Evolutionary conservation across 2,329 filamentous ascomycete genomes (phyloP), one percentile per base, ranked within the genome.

Genomic region (Aspergillus glaucus): DNA sequence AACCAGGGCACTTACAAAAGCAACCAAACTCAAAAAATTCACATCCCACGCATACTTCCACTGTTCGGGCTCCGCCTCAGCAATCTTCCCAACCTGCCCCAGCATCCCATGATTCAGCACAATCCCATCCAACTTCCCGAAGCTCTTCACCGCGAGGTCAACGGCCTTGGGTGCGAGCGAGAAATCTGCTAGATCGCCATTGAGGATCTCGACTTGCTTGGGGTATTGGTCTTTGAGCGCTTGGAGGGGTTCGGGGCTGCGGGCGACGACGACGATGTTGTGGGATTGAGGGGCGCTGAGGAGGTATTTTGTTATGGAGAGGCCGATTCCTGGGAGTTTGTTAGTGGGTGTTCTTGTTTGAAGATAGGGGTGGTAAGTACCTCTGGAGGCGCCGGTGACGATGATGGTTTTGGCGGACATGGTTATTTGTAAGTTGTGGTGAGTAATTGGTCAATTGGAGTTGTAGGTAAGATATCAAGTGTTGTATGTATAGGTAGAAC

Each of bases 71-170:
- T 80, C 79, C 14, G 79, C 77, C 48, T 92, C 80, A 3, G 73
- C 81, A 41, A 97, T 73, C 50, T 80, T 81, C 45, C 80, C 81
- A 39, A 94, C 84, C 1, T 89, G 87, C n/a, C 82, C 79, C 41
- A 98, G 71, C 1, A 83, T 76, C 17, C 90, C 91, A 64, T 98
- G 93, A 67, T 97, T 97, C 53, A 97, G 73, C 10, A 98, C 81
- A 41, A 98, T 66, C 1, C 84, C 86, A 63, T 98, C 90, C 4
- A 98, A 70, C 44, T 74, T 76, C 8, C 84, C 85, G 66, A 88
- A 97, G 0, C 79, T 72, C 24, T 79, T 71, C 9, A 86, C 62
- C 0, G 90, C 86, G 1, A 83, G 70, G 3, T 84, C 75, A 4
- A 88, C 80, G 4, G 86, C 79, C 62, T 79, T 79, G 1, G 77